Base-by-base conservation (phyloP, 1,139 yeast species). In the Candida sojae region DNA sequence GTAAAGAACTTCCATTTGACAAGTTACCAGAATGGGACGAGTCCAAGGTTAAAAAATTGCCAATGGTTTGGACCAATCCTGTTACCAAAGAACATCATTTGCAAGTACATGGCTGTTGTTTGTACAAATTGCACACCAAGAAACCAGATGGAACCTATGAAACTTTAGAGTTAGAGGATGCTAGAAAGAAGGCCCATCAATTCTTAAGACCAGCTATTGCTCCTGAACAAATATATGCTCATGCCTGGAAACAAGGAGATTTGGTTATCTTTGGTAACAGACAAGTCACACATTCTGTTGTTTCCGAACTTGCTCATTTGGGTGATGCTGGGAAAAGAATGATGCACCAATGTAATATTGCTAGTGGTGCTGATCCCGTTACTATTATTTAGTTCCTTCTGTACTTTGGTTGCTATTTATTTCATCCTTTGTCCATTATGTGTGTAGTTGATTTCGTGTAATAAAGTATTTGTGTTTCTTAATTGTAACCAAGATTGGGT, bases 1-100 rank as follows among this genome's bases (percentile, higher is more conserved):
- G 85, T 39, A 84, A 84, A 63, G 96, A 89, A 63, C 66, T 75
- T 49, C 68, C 83, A 1, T 66, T 88, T 28, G 84, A 83, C 54
- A 74, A 86, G 53, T 76, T 89, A 48, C 96, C 96, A 12, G 79
- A 76, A 47, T 89, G 96, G 96, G 96, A 88, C 61, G 84, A 79
- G 49, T 71, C 82, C 43, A 88, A 88, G 66, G 72, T 89, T 53
- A 88, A 88, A 68, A 79, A 70, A 53, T 77, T 89, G 55, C 96
- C 96, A 26, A 74, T 89, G 76, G 95, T 88, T 9, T 89, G 96
- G 96, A 88, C 95, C 9, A 89, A 89, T 63, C 96, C 96, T n/a
- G 85, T 85, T 33, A 88, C 96, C 36, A 85, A 84, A 42, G 79
- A 86, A 56, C 93, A 84, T 50, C 96, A 88, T 61, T 75, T 89